Base-by-base conservation (phyloP, 2,329 filamentous ascomycete genomes). In the Fusarium torreyae region DNA sequence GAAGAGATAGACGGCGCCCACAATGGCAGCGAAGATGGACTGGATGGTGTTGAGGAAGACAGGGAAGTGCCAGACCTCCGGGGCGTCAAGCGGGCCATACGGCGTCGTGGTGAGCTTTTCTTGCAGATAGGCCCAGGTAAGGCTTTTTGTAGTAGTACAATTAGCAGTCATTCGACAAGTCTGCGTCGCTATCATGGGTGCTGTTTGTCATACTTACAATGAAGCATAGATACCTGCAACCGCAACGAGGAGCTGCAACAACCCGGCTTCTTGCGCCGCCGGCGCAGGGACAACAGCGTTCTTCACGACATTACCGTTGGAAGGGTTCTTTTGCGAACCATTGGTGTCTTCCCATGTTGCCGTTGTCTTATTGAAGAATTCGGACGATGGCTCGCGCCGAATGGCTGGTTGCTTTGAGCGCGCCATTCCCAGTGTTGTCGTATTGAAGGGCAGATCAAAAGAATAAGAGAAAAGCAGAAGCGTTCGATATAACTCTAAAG, bases 41-140 rank as follows among this genome's bases (percentile, higher is more conserved):
- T 99, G 96, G 65, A 98, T 90, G 7, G 96, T 98, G 82, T 98
- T 98, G 74, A 99, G 90, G 79, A 98, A 95, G 76, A 99, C 91
- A 57, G 96, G 92, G 80, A 94, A 98, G 70, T 92, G 94, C 87
- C 97, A 99, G 74, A 93, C 89, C 79, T 97, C 91, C 43, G 88
- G 88, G 31, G 86, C 81, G 55, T 85, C 80, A 6, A 83, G 77
- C 22, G 90, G 82, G 61, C 92, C 92, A 81, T 98, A 96, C 9
- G 89, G 87, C 13, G 94, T 98, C 15, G 96, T 99, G 28, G 96
- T 98, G 76, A 99, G 93, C 75, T 96, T 94, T 81, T 99, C 96
- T 85, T 99, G 96, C 65, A 99, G 91, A 70, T 97, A 91, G 24
- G 93, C 96, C 96, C 96, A 99, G 34, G 94, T 97, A 54, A 99